Conservation (phyloP, 1,284 basidiomycete genomes). For the Ganoderma resinaceum region DNA sequence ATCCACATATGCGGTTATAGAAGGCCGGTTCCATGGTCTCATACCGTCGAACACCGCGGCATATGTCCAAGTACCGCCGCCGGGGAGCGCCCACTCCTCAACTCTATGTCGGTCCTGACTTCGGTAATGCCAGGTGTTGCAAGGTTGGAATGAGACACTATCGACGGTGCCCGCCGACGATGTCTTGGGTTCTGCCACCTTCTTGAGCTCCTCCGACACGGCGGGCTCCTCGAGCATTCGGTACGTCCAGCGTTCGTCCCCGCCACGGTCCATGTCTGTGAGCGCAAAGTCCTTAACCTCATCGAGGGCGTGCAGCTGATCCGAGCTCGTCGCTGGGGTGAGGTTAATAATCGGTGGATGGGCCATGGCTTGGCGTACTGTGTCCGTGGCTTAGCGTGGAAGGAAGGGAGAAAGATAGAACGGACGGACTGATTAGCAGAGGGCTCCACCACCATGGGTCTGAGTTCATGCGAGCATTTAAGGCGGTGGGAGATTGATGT, state of each 20-base stretch:
- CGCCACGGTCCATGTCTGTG: slow-evolving; percentile 65
- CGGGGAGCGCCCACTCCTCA: slow-evolving; percentile 60
- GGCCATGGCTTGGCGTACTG: slow-evolving; percentile 38
- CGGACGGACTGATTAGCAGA: slow-evolving; percentile 17
- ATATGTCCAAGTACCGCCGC: slow-evolving; percentile 65
- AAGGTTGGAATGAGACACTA: slow-evolving; percentile 66
- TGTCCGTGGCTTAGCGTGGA: slow-evolving; percentile 21
- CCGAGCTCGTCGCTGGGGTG: slow-evolving; percentile 52
- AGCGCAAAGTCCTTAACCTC: slow-evolving; percentile 59
- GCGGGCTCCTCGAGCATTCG: slow-evolving; percentile 54
- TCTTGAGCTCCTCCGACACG: slow-evolving; percentile 54
- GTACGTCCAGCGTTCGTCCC: slow-evolving; percentile 62
- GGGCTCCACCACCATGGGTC: slow-evolving; percentile 1
- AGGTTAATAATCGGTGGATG: slow-evolving; percentile 44
- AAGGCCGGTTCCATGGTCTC: slow-evolving; percentile 16
- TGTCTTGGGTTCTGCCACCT: slow-evolving; percentile 42
- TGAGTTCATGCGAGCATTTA: slow-evolving; percentile 11
- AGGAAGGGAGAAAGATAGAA: slow-evolving; percentile 18
- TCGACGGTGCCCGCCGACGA: slow-evolving; percentile 49
- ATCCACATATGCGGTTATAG: not conserved
- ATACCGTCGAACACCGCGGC: slow-evolving; percentile 68
- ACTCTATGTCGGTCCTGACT: slow-evolving; percentile 64
- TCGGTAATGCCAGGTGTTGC: slow-evolving; percentile 51
- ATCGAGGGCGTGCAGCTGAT: slow-evolving; percentile 55
- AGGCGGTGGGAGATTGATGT: slow-evolving; percentile 25